These are phyloP conservation scores for Rhinocladiella similis DNA, from an alignment of 2,329 filamentous ascomycete species.

Conservation along the genomic window DNA sequence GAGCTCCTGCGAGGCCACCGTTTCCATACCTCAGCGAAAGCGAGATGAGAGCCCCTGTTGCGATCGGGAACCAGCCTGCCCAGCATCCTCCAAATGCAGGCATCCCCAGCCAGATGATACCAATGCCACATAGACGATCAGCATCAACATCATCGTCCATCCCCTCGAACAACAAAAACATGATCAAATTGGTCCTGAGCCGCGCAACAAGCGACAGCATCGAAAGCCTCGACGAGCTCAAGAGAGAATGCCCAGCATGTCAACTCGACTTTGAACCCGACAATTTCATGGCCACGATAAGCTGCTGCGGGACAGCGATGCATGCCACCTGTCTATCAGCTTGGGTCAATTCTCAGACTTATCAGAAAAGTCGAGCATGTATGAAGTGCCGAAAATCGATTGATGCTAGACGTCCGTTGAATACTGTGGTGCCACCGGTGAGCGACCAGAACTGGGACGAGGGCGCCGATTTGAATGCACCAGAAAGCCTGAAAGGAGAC, in stretches of 20 bases:
- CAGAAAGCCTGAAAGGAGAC: constrained; percentile 19
- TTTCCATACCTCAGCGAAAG: neutral
- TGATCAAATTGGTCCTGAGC: constrained; percentile 19
- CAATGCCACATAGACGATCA: constrained; percentile 1
- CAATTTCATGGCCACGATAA: constrained; percentile 24
- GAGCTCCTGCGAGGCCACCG: constrained; percentile 8
- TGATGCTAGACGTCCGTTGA: constrained; percentile 22
- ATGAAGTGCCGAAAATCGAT: constrained; percentile 26
- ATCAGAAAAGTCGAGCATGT: constrained; percentile 21
- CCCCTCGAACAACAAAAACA: neutral
- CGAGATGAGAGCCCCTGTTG: neutral
- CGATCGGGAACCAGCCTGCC: neutral
- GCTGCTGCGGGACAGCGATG: constrained; percentile 24
- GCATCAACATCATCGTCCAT: neutral
- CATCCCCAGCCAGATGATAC: neutral
- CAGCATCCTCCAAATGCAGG: neutral
- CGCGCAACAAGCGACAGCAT: constrained; percentile 20
- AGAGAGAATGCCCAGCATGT: constrained; percentile 26
- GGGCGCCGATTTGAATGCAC: constrained; percentile 21
- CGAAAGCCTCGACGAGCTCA: constrained; percentile 21
- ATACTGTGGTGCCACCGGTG: constrained; percentile 23
- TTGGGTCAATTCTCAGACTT: constrained; percentile 24
- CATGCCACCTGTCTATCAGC: constrained; percentile 26
- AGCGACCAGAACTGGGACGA: constrained; percentile 24
- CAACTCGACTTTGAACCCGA: constrained; percentile 24